Evolutionary conservation across 2,329 filamentous ascomycete species (phyloP).

Genomic region (Fusarium nanum): DNA sequence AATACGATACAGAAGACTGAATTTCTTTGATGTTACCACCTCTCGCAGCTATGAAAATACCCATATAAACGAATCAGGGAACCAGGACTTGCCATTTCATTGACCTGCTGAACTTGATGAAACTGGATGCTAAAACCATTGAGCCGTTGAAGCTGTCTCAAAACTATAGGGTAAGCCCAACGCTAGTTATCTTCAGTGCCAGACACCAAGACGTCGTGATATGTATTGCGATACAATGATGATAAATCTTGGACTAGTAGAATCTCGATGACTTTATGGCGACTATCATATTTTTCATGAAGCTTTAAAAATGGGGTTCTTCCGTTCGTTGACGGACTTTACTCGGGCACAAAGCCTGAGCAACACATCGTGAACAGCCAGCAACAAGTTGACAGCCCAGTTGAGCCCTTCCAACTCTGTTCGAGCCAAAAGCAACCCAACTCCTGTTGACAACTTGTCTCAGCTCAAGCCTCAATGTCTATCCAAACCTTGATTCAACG

Average conservation of each 20-base stretch:
- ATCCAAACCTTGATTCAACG: background rate
- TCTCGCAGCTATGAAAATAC: rapidly evolving
- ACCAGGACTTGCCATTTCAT: rapidly evolving
- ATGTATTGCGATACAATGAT: background rate
- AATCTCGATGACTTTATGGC: background rate
- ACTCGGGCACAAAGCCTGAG: background rate
- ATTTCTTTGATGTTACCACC: rapidly evolving
- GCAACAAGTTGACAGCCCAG: rapidly evolving
- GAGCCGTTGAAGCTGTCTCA: rapidly evolving
- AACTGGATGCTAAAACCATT: background rate
- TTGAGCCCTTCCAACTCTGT: rapidly evolving
- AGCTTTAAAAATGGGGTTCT: background rate
- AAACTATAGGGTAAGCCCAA: background rate
- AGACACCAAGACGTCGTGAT: background rate
- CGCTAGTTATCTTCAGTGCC: no score
- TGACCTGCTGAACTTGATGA: rapidly evolving
- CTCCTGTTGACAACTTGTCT: no score
- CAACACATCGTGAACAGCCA: background rate
- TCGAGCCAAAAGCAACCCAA: no score
- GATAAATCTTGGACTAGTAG: no score
- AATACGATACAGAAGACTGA: background rate
- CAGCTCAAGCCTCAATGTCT: background rate
- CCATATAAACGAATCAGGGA: background rate
- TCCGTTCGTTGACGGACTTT: background rate
- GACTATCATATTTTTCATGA: background rate